A percentile compares a stretch with the other conserved stretches of the same genome.
Conservation (phyloP, 2,329 filamentous ascomycete genomes). For the Fusarium poae region DNA sequence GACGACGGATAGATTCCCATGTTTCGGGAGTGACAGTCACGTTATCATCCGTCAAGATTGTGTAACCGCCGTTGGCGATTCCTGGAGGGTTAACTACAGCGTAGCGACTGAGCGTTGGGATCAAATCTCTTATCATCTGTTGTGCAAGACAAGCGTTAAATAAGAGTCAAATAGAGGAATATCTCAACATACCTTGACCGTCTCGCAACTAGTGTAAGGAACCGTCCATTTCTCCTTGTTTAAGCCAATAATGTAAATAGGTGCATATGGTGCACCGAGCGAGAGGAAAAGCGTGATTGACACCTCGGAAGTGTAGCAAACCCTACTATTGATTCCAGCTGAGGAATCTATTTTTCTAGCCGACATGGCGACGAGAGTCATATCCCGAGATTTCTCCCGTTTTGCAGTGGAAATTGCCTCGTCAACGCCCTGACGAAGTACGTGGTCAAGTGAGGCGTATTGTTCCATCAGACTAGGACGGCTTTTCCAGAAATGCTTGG, state of each 20-base stretch:
- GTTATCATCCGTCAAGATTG: not conserved
- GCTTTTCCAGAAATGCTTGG: not conserved
- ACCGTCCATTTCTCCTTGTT: rapidly evolving
- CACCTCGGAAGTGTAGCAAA: not conserved
- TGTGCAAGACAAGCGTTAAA: rapidly evolving
- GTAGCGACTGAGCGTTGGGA: not conserved
- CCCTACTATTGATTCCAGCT: rapidly evolving
- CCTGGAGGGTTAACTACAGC: rapidly evolving
- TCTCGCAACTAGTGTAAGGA: not conserved
- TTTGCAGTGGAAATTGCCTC: not conserved
- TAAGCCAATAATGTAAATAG: not conserved
- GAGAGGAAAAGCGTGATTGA: not conserved
- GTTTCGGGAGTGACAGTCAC: not conserved
- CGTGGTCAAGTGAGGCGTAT: not conserved
- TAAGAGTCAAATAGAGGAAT: rapidly evolving
- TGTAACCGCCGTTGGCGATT: rapidly evolving
- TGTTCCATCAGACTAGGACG: not conserved
- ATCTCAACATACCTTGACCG: not conserved
- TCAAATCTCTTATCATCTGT: not conserved
- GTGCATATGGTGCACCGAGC: not conserved
- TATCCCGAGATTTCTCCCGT: rapidly evolving
- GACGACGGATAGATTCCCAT: conserved; percentile 9
- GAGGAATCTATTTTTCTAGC: not conserved
- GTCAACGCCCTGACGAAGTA: rapidly evolving
- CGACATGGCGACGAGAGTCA: not conserved